A percentile compares a stretch with the other conserved stretches of the same genome.
Conservation (phyloP, 495 filamentous ascomycete species). For the Corynascus novoguineensis region DNA sequence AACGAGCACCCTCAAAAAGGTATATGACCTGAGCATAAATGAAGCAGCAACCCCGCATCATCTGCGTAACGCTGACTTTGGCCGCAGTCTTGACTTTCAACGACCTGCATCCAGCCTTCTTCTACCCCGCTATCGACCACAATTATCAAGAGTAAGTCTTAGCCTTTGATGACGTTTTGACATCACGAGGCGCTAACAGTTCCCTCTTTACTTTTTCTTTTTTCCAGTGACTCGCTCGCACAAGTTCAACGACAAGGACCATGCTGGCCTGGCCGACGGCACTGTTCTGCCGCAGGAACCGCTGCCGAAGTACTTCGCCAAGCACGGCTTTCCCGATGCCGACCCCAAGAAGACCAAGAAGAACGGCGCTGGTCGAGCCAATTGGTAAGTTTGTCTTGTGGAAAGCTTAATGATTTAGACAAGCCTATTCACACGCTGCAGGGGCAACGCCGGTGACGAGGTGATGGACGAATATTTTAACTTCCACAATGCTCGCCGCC, state of each 20-base stretch:
- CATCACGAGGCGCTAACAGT: constrained; percentile 22
- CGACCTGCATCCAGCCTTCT: neutral
- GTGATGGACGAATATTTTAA: constrained; percentile 73
- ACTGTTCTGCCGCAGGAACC: constrained; percentile 60
- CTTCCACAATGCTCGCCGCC: constrained; percentile 79
- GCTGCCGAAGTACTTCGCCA: constrained; percentile 87
- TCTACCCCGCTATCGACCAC: neutral
- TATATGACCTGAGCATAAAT: neutral
- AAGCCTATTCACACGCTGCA: constrained; percentile 27
- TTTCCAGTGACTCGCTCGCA: constrained; percentile 84
- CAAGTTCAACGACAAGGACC: constrained; percentile 86
- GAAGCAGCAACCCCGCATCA: constrained; percentile 13
- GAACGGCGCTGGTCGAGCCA: constrained; percentile 85
- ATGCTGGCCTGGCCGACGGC: constrained; percentile 60
- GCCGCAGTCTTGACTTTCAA: neutral
- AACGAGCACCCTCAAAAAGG: neutral
- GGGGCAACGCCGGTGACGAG: constrained; percentile 82
- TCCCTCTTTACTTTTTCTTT: too few relatives aligned
- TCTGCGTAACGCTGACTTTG: constrained; percentile 15
- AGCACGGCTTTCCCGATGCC: constrained; percentile 71
- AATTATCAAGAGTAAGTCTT: constrained; percentile 29
- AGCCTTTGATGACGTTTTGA: neutral
- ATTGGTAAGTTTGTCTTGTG: constrained; percentile 62
- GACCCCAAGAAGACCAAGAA: constrained; percentile 96
- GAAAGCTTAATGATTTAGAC: neutral